Evolutionary conservation across 2,329 filamentous ascomycete genomes (phyloP).

Genomic region (Alternaria sp.): DNA sequence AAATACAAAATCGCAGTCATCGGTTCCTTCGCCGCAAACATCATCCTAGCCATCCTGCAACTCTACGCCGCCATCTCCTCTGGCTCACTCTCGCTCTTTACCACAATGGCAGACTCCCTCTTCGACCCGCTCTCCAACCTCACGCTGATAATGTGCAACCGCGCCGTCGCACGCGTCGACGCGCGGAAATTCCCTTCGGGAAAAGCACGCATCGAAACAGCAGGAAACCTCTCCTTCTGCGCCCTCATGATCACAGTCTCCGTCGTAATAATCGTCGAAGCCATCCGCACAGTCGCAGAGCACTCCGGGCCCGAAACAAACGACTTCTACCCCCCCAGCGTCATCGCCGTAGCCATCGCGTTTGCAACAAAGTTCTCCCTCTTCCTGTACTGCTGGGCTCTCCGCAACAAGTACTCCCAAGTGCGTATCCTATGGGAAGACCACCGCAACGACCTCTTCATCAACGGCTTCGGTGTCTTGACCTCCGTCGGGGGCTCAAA

Average conservation of each 20-base stretch:
- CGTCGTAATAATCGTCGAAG: conserved; percentile 90
- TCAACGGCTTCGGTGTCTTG: conserved; percentile 92
- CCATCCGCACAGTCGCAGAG: conserved; percentile 72
- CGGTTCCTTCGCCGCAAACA: conserved; percentile 78
- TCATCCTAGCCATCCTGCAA: conserved; percentile 80
- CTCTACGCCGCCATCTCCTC: conserved; percentile 88
- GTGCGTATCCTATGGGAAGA: conserved; percentile 95
- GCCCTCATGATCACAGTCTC: conserved; percentile 95
- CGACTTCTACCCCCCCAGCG: conserved; percentile 78
- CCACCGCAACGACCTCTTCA: conserved; percentile 94
- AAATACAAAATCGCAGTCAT: conserved; percentile 74
- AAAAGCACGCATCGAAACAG: conserved; percentile 92
- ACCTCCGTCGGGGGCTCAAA: conserved; percentile 92
- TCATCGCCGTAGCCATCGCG: conserved; percentile 84
- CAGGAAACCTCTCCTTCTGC: conserved; percentile 95
- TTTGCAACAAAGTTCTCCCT: conserved; percentile 83
- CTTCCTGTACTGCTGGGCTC: conserved; percentile 90
- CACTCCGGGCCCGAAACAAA: conserved; percentile 59
- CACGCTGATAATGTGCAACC: conserved; percentile 84
- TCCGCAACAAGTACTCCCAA: conserved; percentile 91
- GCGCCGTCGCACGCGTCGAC: conserved; percentile 88
- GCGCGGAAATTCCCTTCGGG: conserved; percentile 86
- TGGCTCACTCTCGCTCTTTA: conserved; percentile 92
- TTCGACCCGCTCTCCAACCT: conserved; percentile 93
- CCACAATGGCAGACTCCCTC: conserved; percentile 93